These are phyloP conservation scores for Zelopaecilomyces penicillatus DNA, from an alignment of 2,329 filamentous ascomycete species.

Conservation along the genomic window DNA sequence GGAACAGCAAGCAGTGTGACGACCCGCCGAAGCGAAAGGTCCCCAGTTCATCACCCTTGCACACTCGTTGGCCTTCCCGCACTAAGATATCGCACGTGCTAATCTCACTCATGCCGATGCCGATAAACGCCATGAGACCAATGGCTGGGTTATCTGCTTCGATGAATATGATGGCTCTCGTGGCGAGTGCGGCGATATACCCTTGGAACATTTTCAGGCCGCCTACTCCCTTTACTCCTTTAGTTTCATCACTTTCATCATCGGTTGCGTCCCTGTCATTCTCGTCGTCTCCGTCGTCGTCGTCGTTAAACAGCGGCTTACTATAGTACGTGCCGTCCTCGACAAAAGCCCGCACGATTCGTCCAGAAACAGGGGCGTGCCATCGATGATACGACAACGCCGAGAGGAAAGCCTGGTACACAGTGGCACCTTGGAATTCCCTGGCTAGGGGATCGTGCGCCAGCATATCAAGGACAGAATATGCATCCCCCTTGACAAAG, in stretches of 20 bases:
- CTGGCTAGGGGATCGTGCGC: constrained; percentile 42
- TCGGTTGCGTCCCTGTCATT: constrained; percentile 19
- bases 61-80: constrained; percentile 52
- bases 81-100: constrained; percentile 65
- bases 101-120: constrained; percentile 69
- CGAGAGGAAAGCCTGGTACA: constrained; percentile 63
- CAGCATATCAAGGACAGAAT: constrained; percentile 57
- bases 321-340: constrained; percentile 60
- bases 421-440: constrained; percentile 52
- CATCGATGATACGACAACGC: constrained; percentile 63
- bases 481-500: constrained; percentile 62
- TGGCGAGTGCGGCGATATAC: constrained; percentile 59
- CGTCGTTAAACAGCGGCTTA: constrained; percentile 43
- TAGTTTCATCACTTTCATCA: constrained; percentile 31
- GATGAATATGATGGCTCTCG: constrained; percentile 60
- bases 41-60: constrained; percentile 63
- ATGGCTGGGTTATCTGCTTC: constrained; percentile 59
- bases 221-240: too few relatives aligned
- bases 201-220: constrained; percentile 48
- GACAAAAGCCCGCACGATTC: constrained; percentile 46
- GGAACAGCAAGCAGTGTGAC: constrained; percentile 60
- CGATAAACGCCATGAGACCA: constrained; percentile 61
- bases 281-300: too few relatives aligned
- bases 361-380: constrained; percentile 59
- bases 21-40: constrained; percentile 75